phyloP scores from a whole-genome alignment of 371 early-diverging fungal species.

The Apophysomyces variabilis region DNA sequence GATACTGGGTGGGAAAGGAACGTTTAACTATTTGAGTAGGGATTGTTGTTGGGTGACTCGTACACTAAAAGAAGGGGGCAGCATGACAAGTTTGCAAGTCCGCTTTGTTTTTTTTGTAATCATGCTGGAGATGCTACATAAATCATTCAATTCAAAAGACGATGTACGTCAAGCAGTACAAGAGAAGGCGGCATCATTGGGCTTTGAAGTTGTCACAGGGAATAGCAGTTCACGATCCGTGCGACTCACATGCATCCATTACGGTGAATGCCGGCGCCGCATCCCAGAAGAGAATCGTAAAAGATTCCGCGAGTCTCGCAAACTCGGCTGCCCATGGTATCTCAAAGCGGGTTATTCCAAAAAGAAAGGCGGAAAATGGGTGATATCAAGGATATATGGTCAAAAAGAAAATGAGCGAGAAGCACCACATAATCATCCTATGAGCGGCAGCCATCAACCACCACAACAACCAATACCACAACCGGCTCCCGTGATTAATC shows the following conservation, averaged over 20 bases:
- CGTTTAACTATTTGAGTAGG: too few species aligned
- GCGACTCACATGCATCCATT: constrained; percentile 2
- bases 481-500: background rate
- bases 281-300: constrained; percentile 9
- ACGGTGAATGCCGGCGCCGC: constrained; percentile 12
- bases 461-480: background rate
- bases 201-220: constrained; percentile 7
- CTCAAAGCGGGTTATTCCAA: constrained; percentile 6
- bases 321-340: constrained; percentile 9
- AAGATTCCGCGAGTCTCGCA: constrained; percentile 10
- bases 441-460: constrained; percentile 4
- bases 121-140: constrained; percentile 9
- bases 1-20: too few species aligned
- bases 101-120: constrained; percentile 12
- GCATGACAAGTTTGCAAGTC: constrained; percentile 12
- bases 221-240: constrained; percentile 8
- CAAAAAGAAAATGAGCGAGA: constrained; percentile 7
- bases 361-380: constrained; percentile 10
- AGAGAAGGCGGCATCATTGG: constrained; percentile 10
- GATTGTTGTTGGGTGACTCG: background rate
- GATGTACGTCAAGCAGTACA: constrained; percentile 9
- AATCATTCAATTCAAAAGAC: constrained; percentile 9
- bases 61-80: constrained; percentile 2
- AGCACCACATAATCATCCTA: constrained; percentile 9
- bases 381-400: constrained; percentile 5